Evolutionary conservation across 176 grass and related monocot genomes (phyloP), one percentile per base, ranked within the genome.

Genomic region (Luzula sylvatica): DNA sequence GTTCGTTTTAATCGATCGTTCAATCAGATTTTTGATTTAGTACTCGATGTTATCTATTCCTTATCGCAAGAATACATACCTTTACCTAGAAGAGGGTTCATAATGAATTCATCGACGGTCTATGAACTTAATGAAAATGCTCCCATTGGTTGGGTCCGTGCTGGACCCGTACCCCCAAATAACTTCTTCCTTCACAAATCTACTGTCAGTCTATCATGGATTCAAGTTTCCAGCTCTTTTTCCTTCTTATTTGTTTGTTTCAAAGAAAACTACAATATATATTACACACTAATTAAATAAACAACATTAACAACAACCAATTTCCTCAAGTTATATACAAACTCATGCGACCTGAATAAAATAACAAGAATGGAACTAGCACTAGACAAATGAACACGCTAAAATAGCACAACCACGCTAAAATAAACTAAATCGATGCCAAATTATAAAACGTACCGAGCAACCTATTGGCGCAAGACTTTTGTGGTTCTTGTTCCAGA

Each of bases 351-450:
- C 53, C 21, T 42, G 67, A 73, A 75, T 15, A 53, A 23, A 45
- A 69, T 44, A 38, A 69, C 65, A 78, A 65, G 16, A 47, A 76
- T 72, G 72, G 26, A 53, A 68, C 75, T 72, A n/a, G 27, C 58
- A 77, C 64, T 44, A 77, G 76, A 70, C 13, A 82, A 56, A 82
- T 87, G 28, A 77, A 87, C 64, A 78, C 65, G 50, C 26, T 55
- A 39, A 59, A 56, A 26, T 68, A 81, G 13, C 63, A 81, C 55
- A 17, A 58, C 15, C 64, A 68, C 29, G 49, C 64, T 74, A 67
- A 4, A 35, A 0, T 35, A 35, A 25, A 30, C 50, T 86, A 74
- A 29, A 86, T 48, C 14, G 52, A 72, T 26, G 70, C 24, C 61
- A 72, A 61, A 23, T 69, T 72, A 32, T 71, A 14, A 39, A 93